Conservation (phyloP, 148 eudicot genomes). For the Chenopodium suecicum region DNA sequence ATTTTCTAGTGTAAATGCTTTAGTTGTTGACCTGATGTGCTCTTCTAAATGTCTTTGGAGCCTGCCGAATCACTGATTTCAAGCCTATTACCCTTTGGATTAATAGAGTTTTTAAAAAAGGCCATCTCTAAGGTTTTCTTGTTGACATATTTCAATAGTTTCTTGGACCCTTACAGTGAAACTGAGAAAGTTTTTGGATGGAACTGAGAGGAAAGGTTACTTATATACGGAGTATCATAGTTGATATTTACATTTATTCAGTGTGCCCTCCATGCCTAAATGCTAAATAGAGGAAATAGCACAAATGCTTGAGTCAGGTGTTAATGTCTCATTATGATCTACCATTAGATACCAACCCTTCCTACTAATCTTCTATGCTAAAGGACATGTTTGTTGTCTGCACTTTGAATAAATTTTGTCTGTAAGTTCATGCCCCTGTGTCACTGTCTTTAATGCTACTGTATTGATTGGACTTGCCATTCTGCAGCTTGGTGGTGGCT, state of each 20-base stretch:
- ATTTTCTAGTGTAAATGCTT: neutral
- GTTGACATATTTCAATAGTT: too few relatives aligned
- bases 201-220: neutral
- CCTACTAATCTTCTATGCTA: neutral
- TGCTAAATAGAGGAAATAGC: neutral
- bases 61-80: neutral
- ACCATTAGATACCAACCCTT: neutral
- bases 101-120: neutral
- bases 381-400: neutral
- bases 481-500: conserved; percentile 92
- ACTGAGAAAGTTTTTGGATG: neutral
- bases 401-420: neutral
- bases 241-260: neutral
- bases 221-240: neutral
- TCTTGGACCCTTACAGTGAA: neutral
- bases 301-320: neutral
- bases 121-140: neutral
- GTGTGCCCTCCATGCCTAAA: neutral
- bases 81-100: neutral
- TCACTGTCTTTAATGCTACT: conserved; percentile 6
- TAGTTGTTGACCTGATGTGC: neutral
- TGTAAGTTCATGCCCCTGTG: neutral
- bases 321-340: neutral
- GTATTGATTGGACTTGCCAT: neutral
- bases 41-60: neutral